Conservation (phyloP, 305 asterid species). For the Solanum hybrid region DNA sequence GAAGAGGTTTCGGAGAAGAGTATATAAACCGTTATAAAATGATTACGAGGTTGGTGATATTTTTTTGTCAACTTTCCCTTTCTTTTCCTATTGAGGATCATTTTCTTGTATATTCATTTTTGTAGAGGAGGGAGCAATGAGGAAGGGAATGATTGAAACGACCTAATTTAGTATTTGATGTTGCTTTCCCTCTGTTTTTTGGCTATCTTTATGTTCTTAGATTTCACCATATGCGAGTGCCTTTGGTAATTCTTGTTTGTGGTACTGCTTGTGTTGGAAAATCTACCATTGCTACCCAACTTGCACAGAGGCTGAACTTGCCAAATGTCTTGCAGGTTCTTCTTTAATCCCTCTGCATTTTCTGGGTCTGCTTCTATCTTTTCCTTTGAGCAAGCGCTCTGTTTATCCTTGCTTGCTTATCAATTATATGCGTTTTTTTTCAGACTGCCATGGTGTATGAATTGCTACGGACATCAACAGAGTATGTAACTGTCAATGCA, state of each 20-base stretch:
- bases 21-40: conserved; percentile 90
- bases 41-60: conserved; percentile 73
- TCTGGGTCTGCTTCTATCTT: conserved; percentile 3
- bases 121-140: background rate
- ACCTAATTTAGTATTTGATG: background rate
- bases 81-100: background rate
- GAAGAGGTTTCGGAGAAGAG: conserved; percentile 91
- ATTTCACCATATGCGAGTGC: conserved; percentile 96
- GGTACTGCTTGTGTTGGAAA: conserved; percentile 99
- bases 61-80: background rate
- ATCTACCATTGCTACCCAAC: conserved; percentile 96
- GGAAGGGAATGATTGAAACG: background rate
- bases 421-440: background rate
- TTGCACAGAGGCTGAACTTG: conserved; percentile 92
- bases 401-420: background rate
- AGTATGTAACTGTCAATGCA: conserved; percentile 44
- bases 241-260: conserved; percentile 95
- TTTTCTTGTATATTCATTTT: background rate
- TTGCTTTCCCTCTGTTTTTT: background rate
- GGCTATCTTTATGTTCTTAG: conserved; percentile 27
- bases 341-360: conserved; percentile 1
- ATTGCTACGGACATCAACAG: conserved; percentile 91
- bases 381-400: background rate
- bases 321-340: conserved; percentile 92
- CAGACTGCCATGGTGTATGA: conserved; percentile 99